A percentile compares a stretch with the other conserved stretches of the same genome.
These are phyloP conservation scores for Glutinoglossum americanum DNA, from an alignment of 495 filamentous ascomycete genomes.

Conservation along the genomic window DNA sequence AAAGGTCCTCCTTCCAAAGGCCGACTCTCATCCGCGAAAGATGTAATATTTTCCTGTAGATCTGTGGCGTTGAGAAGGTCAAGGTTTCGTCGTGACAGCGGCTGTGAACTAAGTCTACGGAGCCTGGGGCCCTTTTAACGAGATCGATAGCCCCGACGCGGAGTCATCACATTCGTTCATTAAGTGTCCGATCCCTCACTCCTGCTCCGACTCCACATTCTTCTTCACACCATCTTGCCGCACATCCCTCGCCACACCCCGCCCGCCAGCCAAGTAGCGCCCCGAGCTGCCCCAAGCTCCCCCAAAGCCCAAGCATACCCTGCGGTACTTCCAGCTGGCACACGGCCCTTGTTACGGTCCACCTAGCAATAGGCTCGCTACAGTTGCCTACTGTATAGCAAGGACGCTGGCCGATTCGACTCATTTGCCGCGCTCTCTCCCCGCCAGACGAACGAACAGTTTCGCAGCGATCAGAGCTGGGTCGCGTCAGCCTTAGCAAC, in stretches of 20 bases:
- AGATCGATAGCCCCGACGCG: neutral
- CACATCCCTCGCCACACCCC: constrained; percentile 1
- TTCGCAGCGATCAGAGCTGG: neutral
- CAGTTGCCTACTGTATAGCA: neutral
- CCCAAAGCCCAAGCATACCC: neutral
- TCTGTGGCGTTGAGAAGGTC: neutral
- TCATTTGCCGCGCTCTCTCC: neutral
- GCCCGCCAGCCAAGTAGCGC: constrained; percentile 1
- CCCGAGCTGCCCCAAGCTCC: neutral
- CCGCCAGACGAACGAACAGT: neutral
- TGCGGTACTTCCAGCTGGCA: neutral
- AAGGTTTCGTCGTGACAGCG: neutral
- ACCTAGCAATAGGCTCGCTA: constrained; percentile 1
- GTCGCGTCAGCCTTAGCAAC: neutral
- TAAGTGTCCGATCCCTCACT: neutral
- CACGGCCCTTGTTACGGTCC: neutral
- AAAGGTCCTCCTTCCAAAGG: neutral
- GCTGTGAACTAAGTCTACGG: neutral
- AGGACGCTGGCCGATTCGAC: neutral
- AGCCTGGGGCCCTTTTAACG: neutral
- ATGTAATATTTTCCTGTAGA: neutral
- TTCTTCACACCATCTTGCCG: constrained; percentile 2
- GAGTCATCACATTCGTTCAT: constrained; percentile 1
- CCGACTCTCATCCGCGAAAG: neutral
- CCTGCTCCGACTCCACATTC: constrained; percentile 1